Percentiles rank a stretch among this genome's conserved stretches.
Evolutionary conservation across 176 grass and related monocot species (phyloP).

Genomic region (Secale cereale): DNA sequence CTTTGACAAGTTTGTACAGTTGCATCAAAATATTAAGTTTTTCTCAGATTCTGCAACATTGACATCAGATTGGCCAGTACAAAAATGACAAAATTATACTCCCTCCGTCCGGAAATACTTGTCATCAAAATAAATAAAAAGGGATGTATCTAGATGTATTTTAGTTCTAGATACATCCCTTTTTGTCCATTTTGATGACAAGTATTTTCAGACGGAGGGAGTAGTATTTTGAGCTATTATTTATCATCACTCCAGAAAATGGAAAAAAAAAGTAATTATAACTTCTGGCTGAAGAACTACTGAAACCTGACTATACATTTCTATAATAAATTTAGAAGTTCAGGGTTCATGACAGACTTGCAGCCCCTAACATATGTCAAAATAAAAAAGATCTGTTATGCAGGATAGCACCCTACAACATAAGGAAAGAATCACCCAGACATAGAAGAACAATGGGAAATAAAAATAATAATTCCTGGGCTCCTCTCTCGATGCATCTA

Average conservation of each 20-base stretch:
- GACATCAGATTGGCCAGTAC: not conserved
- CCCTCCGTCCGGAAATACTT: too few relatives aligned
- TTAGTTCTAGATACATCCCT: too few relatives aligned
- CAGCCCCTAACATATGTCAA: not conserved
- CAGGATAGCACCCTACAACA: conserved; percentile 1
- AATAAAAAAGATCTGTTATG: not conserved
- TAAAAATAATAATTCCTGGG: not conserved
- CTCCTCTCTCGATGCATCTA: not conserved
- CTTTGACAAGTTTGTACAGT: not conserved
- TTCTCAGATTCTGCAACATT: not conserved
- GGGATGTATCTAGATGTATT: too few relatives aligned
- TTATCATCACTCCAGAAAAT: not conserved
- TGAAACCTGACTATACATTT: not conserved
- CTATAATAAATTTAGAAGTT: not conserved
- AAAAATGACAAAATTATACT: not conserved
- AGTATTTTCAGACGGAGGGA: too few relatives aligned
- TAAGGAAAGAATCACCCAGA: not conserved
- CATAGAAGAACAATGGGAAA: not conserved
- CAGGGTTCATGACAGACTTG: not conserved
- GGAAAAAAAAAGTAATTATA: not conserved
- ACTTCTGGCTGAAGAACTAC: not conserved
- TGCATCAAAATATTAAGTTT: conserved; percentile 5
- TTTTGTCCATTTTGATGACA: too few relatives aligned
- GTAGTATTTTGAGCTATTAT: not conserved
- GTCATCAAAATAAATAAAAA: too few relatives aligned